Conservation (phyloP, 75 land plant species). For the Azolla pinnata region DNA sequence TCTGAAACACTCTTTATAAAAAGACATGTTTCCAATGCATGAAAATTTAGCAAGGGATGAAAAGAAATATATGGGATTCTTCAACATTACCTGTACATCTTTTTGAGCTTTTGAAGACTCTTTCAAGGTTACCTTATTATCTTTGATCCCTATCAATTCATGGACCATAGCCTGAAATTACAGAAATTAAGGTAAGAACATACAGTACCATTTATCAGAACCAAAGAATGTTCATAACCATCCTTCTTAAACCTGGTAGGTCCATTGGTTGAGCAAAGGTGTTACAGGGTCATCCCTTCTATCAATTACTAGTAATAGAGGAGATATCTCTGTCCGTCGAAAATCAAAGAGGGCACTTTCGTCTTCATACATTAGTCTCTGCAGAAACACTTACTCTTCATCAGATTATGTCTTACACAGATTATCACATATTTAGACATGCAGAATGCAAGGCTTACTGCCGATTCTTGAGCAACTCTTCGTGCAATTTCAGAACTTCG, state of each 20-base stretch:
- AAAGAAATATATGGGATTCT: too few relatives aligned
- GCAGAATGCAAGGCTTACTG: conserved; percentile 36
- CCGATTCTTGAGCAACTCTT: conserved; percentile 78
- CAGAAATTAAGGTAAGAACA: neutral
- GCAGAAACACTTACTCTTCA: conserved; percentile 10
- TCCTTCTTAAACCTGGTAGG: conserved; percentile 76
- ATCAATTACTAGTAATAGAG: conserved; percentile 74
- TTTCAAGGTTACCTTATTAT: conserved; percentile 78
- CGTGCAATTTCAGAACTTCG: conserved; percentile 84
- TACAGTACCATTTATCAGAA: too few relatives aligned
- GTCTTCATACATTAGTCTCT: conserved; percentile 96
- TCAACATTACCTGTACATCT: conserved; percentile 95
- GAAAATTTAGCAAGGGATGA: too few relatives aligned
- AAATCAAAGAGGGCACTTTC: conserved; percentile 97
- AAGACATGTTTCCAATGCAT: too few relatives aligned
- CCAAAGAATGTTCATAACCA: too few relatives aligned
- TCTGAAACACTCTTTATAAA: too few relatives aligned
- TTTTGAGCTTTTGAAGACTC: conserved; percentile 51
- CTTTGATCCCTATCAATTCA: conserved; percentile 89
- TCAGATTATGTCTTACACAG: too few relatives aligned
- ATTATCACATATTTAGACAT: too few relatives aligned
- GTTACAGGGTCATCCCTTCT: conserved; percentile 98
- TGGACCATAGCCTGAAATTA: conserved; percentile 92
- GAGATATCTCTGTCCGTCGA: conserved; percentile 75
- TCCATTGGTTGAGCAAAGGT: conserved; percentile 96